These are phyloP conservation scores for Xylaria castorea DNA, from an alignment of 495 filamentous ascomycete species.

Conservation along the genomic window DNA sequence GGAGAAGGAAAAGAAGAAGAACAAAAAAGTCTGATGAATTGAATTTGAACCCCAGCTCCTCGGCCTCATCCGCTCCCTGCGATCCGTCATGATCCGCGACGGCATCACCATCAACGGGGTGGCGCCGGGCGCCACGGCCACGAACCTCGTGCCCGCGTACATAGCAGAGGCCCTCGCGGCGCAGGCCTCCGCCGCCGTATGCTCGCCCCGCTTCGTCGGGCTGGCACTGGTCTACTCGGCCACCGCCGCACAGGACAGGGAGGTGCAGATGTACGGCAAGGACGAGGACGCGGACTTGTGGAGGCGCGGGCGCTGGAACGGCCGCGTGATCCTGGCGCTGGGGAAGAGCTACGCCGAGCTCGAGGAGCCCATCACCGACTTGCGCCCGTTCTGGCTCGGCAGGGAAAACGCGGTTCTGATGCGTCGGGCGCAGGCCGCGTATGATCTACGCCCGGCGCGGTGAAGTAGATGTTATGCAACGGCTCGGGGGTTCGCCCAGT, in stretches of 20 bases:
- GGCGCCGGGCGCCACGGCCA: slow-evolving; percentile 41
- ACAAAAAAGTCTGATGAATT: neutral
- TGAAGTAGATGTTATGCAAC: neutral
- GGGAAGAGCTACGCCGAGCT: slow-evolving; percentile 43
- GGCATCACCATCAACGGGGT: slow-evolving; percentile 46
- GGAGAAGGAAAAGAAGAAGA: neutral
- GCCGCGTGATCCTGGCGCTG: slow-evolving; percentile 41
- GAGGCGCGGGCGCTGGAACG: slow-evolving; percentile 40
- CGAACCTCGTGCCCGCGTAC: slow-evolving; percentile 34
- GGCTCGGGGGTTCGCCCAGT: neutral
- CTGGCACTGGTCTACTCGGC: slow-evolving; percentile 45
- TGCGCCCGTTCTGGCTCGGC: slow-evolving; percentile 37
- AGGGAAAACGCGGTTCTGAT: slow-evolving; percentile 30
- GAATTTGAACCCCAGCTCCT: neutral
- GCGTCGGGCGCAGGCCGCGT: slow-evolving; percentile 32
- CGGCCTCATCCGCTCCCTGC: slow-evolving; percentile 32
- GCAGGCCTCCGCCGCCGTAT: slow-evolving; percentile 32
- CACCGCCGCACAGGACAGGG: slow-evolving; percentile 31
- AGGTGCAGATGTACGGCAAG: slow-evolving; percentile 36
- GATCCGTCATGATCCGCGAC: slow-evolving; percentile 30
- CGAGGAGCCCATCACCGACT: slow-evolving; percentile 38
- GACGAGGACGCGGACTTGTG: slow-evolving; percentile 12
- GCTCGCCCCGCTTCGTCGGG: slow-evolving; percentile 35
- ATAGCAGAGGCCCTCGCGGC: slow-evolving; percentile 34
- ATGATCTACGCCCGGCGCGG: slow-evolving; percentile 16